Evolutionary conservation across 148 eudicot genomes (phyloP).

Genomic region (Simmondsia chinensis): DNA sequence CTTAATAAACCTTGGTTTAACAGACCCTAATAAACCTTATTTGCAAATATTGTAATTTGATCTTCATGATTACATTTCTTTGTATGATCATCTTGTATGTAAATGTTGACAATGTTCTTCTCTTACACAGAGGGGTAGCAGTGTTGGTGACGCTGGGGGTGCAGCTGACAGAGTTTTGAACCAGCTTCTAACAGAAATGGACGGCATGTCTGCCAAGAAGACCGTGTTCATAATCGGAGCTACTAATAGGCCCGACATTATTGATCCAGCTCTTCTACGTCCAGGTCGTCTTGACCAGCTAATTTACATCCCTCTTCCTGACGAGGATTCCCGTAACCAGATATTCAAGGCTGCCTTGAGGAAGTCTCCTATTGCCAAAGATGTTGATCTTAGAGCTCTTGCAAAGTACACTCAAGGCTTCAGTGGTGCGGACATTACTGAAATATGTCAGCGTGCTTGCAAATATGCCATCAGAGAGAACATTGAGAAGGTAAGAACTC

Average conservation of each 20-base stretch:
- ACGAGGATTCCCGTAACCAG: conserved; percentile 47
- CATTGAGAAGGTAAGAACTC: conserved; percentile 69
- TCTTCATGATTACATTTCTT: too few relatives aligned
- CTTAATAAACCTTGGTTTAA: too few relatives aligned
- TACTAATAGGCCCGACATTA: conserved; percentile 75
- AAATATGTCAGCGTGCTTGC: conserved; percentile 75
- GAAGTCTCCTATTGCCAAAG: conserved; percentile 60
- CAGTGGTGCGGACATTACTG: conserved; percentile 76
- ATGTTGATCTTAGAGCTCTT: conserved; percentile 45
- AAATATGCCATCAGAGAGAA: conserved; percentile 73
- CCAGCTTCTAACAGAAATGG: conserved; percentile 73
- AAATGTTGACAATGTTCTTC: too few relatives aligned
- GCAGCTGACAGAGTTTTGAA: conserved; percentile 78
- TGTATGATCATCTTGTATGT: too few relatives aligned
- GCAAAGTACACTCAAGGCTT: conserved; percentile 68
- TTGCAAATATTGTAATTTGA: too few relatives aligned
- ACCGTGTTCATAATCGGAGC: conserved; percentile 71
- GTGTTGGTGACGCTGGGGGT: conserved; percentile 70
- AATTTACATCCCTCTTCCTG: conserved; percentile 76
- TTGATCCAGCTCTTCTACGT: conserved; percentile 61
- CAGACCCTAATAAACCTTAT: too few relatives aligned
- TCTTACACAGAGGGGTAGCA: conserved; percentile 67
- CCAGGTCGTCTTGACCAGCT: conserved; percentile 77
- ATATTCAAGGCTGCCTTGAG: conserved; percentile 61
- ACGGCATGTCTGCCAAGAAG: conserved; percentile 74